A percentile compares a stretch with the other conserved stretches of the same genome.
Evolutionary conservation across 2,329 filamentous ascomycete genomes (phyloP).

Genomic region (Neonectria faginata): DNA sequence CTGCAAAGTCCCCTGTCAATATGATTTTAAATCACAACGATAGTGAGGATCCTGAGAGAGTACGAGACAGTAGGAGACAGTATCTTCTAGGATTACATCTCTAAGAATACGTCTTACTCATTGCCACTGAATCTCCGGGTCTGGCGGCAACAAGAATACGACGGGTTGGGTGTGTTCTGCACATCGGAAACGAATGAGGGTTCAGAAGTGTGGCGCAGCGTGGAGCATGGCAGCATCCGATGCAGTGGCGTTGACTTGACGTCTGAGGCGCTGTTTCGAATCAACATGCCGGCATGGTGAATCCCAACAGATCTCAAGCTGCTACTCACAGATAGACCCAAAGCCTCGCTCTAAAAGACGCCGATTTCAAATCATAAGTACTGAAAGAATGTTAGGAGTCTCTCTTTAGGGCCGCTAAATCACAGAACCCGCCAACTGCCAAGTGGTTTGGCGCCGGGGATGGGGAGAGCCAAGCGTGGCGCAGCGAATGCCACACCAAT

Average conservation of each 20-base stretch:
- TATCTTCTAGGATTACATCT: conserved; percentile 20
- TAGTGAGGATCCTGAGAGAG: background rate
- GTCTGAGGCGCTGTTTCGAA: conserved; percentile 3
- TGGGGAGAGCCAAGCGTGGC: conserved; percentile 49
- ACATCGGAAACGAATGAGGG: conserved; percentile 20
- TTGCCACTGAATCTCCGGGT: conserved; percentile 30
- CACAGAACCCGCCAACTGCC: conserved; percentile 15
- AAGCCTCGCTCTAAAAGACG: background rate
- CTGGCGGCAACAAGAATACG: conserved; percentile 35
- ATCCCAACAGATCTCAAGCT: background rate
- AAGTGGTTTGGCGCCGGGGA: conserved; percentile 30
- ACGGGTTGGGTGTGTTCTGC: background rate
- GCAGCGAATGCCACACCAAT: conserved; percentile 44
- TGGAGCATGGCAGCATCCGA: conserved; percentile 3
- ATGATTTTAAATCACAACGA: background rate
- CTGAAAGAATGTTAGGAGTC: conserved; percentile 14
- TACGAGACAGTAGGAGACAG: background rate
- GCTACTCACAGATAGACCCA: background rate
- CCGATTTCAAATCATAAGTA: conserved; percentile 12
- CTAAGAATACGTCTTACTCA: conserved; percentile 1
- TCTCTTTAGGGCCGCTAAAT: background rate
- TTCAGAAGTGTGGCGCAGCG: conserved; percentile 37
- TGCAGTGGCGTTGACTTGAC: background rate
- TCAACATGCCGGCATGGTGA: background rate
- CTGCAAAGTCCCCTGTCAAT: background rate